Evolutionary conservation across 164 flowering plant species (phyloP), one percentile per base, ranked within the genome.

Genomic region (Vitis cinerea): DNA sequence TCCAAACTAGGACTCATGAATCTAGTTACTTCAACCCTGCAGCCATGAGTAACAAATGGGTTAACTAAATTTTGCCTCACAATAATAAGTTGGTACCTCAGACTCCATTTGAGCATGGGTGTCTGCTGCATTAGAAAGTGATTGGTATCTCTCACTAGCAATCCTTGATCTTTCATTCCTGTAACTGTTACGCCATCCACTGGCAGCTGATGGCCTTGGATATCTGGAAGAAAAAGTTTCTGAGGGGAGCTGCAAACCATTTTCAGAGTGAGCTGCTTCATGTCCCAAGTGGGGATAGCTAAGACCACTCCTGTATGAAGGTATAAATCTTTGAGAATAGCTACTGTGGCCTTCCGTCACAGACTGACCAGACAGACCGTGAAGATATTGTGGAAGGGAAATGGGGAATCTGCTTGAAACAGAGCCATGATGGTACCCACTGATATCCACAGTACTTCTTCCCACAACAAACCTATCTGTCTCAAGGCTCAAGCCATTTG

Each of bases 161-260:
- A 75, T 56, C 68, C 81, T 75, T 27, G 76, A 59, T 55, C 83
- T 74, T 30, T 79, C 77, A 50, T 67, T 69, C 66, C 85, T 74
- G 12, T 72, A 78, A 77, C 47, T 65, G 65, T 66, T 68, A 63
- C 49, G 84, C 82, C 80, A 75, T 29, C 79, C 79, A 12, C 64
- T 9, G 4, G 69, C 37, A 11, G 86, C 51, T 13, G 64, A 49
- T 63, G 75, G 61, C 72, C 85, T 76, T 55, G 73, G 47, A 73
- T 78, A 67, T 71, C 87, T 74, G 53, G 84, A 70, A 56, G 78
- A 51, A 73, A 70, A 63, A 37, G 64, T 61, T 63, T 79, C 84
- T 8, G 79, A 51, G 13, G 44, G 65, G 2, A 68, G 27, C 47
- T 62, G 82, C 71, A 63, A 56, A 71, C 75, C 74, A 27, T 70